Evolutionary conservation across 108 stramenopile genomes (phyloP), one percentile per base, ranked within the genome.

Genomic region (Pseudonitzschia multistriata): DNA sequence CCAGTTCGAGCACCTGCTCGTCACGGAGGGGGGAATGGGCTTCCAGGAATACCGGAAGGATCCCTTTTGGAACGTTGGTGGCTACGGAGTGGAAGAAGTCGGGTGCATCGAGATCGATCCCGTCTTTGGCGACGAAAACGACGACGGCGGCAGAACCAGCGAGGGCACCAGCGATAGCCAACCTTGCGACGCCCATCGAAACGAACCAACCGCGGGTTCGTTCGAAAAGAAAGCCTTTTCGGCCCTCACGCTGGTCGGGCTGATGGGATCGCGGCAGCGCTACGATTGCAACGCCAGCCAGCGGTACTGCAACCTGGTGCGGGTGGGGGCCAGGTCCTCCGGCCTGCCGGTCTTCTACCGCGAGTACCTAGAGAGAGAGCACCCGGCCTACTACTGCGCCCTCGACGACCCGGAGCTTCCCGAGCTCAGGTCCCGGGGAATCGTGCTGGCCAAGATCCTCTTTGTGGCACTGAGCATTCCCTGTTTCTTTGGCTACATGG

Each of bases 271-370:
- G 15, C 29, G 31, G 4, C 29, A 59, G n/a, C 57, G 57, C 31
- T 59, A 59, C 29, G 57, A 59, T 59, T 30, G 31, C 19, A 59
- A 59, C 34, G 57, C 57, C 3, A 59, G 57, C 34, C 33, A 59
- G 31, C 31, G 57, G 17, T 59, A 59, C 29, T 33, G 35, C 34
- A 29, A 59, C 19, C 31, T 59, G n/a, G 57, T 59, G 5, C 33
- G 3, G 5, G 57, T 19, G 31, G 57, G 57, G 2, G 57, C 57
- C 13, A 33, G 35, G 35, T 35, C 57, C 2, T 59, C 57, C 6
- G 57, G 57, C 6, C 34, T 59, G n/a, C 57, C 57, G 2, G 4
- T 2, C 33, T 59, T 29, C 31, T 59, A 59, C 35, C 31, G 34
- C 6, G 34, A 59, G 11, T 59, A 59, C 34, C 34, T 59, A 7